Evolutionary conservation across 441 rosid species (phyloP).

Genomic region (Populus tomentosa): DNA sequence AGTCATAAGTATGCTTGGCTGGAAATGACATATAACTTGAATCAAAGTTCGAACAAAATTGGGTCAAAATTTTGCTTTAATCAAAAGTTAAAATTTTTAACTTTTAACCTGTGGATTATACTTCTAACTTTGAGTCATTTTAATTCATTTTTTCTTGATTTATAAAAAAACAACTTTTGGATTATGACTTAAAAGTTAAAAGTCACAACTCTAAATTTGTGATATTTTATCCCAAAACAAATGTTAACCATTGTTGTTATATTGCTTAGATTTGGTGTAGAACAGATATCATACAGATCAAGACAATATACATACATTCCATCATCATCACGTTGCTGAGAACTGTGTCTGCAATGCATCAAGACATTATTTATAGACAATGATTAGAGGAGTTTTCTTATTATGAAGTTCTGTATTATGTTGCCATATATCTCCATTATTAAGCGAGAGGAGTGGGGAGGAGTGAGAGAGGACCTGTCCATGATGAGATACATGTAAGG

Average conservation of each 20-base stretch:
- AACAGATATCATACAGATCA: neutral
- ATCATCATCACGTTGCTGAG: neutral
- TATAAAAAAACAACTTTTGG: neutral
- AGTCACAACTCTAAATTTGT: neutral
- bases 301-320: neutral
- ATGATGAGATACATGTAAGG: slow-evolving; percentile 77
- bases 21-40: no score
- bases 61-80: no score
- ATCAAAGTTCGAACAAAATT: no score
- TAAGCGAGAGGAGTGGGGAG: slow-evolving; percentile 1
- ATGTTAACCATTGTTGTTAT: neutral
- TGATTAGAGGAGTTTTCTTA: neutral
- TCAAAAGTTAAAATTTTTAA: no score
- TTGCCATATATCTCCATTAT: neutral
- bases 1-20: no score
- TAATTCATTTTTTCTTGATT: neutral
- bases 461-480: slow-evolving; percentile 68
- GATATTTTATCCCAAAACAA: neutral
- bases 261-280: neutral
- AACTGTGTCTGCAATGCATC: neutral
- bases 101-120: no score
- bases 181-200: neutral
- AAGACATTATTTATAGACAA: neutral
- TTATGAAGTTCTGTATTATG: neutral
- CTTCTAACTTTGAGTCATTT: no score